phyloP scores from a whole-genome alignment of 2,329 filamentous ascomycete genomes.

The Coniochaeta hoffmannii region DNA sequence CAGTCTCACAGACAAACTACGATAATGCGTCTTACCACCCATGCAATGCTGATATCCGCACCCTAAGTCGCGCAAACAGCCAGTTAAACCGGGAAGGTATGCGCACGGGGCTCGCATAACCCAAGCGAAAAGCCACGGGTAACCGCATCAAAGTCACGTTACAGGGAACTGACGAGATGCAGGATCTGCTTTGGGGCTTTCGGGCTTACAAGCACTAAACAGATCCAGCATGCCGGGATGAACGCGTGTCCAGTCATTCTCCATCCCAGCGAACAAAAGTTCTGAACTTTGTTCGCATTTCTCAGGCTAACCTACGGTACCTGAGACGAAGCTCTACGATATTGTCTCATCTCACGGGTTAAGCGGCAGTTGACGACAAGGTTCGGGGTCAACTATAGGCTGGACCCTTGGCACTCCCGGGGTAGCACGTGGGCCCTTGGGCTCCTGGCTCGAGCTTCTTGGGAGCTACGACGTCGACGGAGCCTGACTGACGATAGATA shows the following conservation, averaged over 20 bases:
- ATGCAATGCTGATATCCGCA: neutral
- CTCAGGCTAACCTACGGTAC: neutral
- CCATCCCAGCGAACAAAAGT: neutral
- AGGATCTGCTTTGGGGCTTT: neutral
- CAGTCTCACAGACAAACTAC: neutral
- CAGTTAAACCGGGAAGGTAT: neutral
- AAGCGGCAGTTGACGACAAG: neutral
- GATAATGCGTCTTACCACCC: neutral
- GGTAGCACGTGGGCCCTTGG: neutral
- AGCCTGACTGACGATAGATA: neutral
- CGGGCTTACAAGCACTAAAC: neutral
- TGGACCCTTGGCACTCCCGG: neutral
- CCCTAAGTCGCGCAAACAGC: neutral
- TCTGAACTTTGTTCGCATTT: neutral
- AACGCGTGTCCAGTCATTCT: neutral
- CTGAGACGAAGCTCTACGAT: neutral
- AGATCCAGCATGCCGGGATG: neutral
- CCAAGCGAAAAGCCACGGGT: neutral
- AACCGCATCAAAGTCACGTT: neutral
- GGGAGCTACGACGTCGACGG: neutral
- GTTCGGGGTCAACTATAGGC: neutral
- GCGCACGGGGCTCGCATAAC: neutral
- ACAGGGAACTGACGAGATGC: neutral
- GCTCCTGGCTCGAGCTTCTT: neutral
- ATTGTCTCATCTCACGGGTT: neutral